Conservation (phyloP, 352 stramenopile genomes). For the Phytophthora vignae region DNA sequence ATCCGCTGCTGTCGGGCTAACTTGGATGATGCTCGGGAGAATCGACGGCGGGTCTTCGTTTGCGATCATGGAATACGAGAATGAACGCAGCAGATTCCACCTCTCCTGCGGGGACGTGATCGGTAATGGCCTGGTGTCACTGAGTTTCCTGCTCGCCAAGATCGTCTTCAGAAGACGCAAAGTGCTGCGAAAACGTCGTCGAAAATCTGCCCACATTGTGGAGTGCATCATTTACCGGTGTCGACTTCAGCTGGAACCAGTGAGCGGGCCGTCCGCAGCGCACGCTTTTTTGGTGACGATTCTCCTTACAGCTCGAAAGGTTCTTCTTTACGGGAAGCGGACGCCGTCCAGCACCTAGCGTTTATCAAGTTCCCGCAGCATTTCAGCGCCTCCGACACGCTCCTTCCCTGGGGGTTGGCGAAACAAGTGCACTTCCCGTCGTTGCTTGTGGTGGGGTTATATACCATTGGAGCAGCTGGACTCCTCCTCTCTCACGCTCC, state of each 20-base stretch:
- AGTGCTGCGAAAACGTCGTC: slow-evolving; percentile 6
- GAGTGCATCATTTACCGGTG: slow-evolving; percentile 40
- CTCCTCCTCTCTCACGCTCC: slow-evolving; percentile 15
- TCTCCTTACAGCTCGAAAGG: slow-evolving; percentile 13
- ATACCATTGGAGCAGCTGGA: slow-evolving; percentile 6
- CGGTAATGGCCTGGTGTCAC: slow-evolving; percentile 35
- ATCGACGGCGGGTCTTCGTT: slow-evolving; percentile 27
- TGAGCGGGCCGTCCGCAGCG: background rate
- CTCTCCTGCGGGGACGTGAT: slow-evolving; percentile 34
- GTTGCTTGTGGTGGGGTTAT: slow-evolving; percentile 6
- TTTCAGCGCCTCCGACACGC: slow-evolving; percentile 15
- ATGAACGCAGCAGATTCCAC: slow-evolving; percentile 13
- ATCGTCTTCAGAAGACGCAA: slow-evolving; percentile 37
- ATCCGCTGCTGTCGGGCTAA: slow-evolving; percentile 9
- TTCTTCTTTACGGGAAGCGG: slow-evolving; percentile 2
- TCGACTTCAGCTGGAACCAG: slow-evolving; percentile 18
- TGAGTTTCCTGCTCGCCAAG: slow-evolving; percentile 35
- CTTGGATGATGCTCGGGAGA: slow-evolving; percentile 26
- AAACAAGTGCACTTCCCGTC: background rate
- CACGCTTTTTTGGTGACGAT: background rate
- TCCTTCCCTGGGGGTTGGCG: slow-evolving; percentile 12
- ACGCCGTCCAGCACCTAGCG: slow-evolving; percentile 33
- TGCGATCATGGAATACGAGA: slow-evolving; percentile 33
- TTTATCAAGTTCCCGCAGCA: slow-evolving; percentile 27
- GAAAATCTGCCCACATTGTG: slow-evolving; percentile 15